phyloP scores from a whole-genome alignment of 148 eudicot species.

The Cornus suecica region DNA sequence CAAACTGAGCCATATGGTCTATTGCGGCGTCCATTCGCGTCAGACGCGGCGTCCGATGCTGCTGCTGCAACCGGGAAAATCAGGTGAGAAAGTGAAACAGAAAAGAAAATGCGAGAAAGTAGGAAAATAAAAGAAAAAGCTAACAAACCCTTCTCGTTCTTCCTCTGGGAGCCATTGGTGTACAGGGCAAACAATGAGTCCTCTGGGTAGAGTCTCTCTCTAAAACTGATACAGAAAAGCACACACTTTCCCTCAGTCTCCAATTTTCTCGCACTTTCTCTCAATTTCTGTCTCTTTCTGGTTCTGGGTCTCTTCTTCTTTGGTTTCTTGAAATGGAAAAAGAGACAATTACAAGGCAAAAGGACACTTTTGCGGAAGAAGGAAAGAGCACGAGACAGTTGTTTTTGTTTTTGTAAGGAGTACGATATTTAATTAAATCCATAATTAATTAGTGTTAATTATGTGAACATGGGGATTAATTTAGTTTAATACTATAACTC shows the following conservation, averaged over 20 bases:
- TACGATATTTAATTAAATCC: too few species aligned
- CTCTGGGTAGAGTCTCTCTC: too few species aligned
- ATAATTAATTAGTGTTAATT: too few species aligned
- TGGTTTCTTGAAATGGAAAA: too few species aligned
- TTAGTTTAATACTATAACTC: too few species aligned
- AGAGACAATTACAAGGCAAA: too few species aligned
- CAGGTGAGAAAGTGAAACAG: neutral
- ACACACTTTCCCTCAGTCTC: neutral
- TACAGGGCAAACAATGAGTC: too few species aligned
- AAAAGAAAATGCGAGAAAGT: constrained; percentile 2
- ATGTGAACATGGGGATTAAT: too few species aligned
- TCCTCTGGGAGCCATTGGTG: constrained; percentile 9
- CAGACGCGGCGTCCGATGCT: neutral
- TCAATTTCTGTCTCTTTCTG: constrained; percentile 10
- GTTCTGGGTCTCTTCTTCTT: constrained; percentile 7
- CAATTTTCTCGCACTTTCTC: constrained; percentile 26
- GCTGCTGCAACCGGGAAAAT: neutral
- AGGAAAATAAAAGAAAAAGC: neutral
- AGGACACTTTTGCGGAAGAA: too few species aligned
- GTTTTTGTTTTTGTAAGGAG: too few species aligned
- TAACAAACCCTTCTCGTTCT: constrained; percentile 1
- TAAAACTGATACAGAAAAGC: neutral
- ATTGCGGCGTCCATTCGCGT: constrained; percentile 18
- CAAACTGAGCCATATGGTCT: neutral
- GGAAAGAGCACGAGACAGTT: too few species aligned